These are phyloP conservation scores for Bifiguratus adelaidae DNA, from an alignment of 192 early-diverging fungal species.

Conservation along the genomic window DNA sequence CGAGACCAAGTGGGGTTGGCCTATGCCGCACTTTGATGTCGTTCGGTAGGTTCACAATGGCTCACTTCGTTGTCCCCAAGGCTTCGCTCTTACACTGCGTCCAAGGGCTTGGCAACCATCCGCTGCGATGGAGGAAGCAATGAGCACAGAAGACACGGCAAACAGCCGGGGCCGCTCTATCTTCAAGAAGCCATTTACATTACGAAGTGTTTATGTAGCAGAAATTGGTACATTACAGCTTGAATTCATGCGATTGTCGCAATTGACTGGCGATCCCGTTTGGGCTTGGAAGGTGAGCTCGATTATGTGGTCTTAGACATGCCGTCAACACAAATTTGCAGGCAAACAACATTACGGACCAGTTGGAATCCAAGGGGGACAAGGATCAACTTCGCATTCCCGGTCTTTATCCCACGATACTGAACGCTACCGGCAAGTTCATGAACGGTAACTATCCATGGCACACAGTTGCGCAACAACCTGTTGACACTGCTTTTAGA, in stretches of 20 bases:
- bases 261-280: conserved; percentile 53
- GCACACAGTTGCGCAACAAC: neutral
- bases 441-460: conserved; percentile 9
- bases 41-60: conserved; percentile 5
- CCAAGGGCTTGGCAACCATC: too few relatives aligned
- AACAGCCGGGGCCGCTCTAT: too few relatives aligned
- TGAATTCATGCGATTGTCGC: conserved; percentile 72
- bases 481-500: conserved; percentile 5
- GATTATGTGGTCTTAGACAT: too few relatives aligned
- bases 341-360: conserved; percentile 17
- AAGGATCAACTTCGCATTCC: conserved; percentile 21
- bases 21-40: conserved; percentile 43
- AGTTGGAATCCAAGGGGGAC: conserved; percentile 10
- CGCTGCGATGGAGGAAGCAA: too few relatives aligned
- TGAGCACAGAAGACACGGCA: too few relatives aligned
- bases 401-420: conserved; percentile 53
- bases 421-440: conserved; percentile 22
- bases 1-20: conserved; percentile 52
- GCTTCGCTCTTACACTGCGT: too few relatives aligned
- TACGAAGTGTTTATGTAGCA: too few relatives aligned
- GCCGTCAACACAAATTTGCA: too few relatives aligned
- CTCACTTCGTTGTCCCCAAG: too few relatives aligned
- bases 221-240: conserved; percentile 69
- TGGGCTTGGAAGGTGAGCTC: conserved; percentile 45
- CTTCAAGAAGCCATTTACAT: too few relatives aligned